phyloP scores from a whole-genome alignment of 2,329 filamentous ascomycete species.

The Monosporascus sp. region DNA sequence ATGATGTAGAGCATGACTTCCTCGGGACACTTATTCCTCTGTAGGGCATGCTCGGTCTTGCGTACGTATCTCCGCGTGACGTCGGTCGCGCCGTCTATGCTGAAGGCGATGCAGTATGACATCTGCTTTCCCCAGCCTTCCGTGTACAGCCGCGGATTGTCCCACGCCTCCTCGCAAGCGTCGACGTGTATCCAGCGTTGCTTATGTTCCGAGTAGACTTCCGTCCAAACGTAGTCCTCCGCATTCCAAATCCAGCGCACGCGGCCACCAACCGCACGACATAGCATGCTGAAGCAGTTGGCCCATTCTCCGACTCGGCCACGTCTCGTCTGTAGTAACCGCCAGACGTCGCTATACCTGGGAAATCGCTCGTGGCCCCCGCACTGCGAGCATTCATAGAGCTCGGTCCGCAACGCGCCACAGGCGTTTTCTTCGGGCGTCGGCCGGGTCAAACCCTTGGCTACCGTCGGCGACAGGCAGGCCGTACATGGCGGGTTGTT shows the following conservation, averaged over 20 bases:
- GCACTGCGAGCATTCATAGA: slow-evolving; percentile 82
- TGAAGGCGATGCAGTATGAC: slow-evolving; percentile 95
- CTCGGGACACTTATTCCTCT: slow-evolving; percentile 73
- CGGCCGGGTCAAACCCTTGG: slow-evolving; percentile 76
- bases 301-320: slow-evolving; percentile 94
- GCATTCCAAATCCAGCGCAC: slow-evolving; percentile 98
- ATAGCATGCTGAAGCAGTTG: slow-evolving; percentile 98
- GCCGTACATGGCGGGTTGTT: slow-evolving; percentile 85
- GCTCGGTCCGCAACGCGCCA: slow-evolving; percentile 80
- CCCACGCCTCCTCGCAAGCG: slow-evolving; percentile 90
- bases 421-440: slow-evolving; percentile 85
- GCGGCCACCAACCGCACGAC: slow-evolving; percentile 81
- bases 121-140: slow-evolving; percentile 97
- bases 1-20: slow-evolving; percentile 85
- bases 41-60: slow-evolving; percentile 60
- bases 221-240: slow-evolving; percentile 97
- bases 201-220: slow-evolving; percentile 92
- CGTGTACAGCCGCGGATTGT: slow-evolving; percentile 85
- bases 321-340: slow-evolving; percentile 68
- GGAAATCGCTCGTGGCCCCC: slow-evolving; percentile 83
- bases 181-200: slow-evolving; percentile 95
- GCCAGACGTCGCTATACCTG: slow-evolving; percentile 90
- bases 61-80: slow-evolving; percentile 59
- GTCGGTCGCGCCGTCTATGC: slow-evolving; percentile 72
- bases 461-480: slow-evolving; percentile 78